Evolutionary conservation across 345 rosid genomes (phyloP).

Genomic region (Corymbia maculata): DNA sequence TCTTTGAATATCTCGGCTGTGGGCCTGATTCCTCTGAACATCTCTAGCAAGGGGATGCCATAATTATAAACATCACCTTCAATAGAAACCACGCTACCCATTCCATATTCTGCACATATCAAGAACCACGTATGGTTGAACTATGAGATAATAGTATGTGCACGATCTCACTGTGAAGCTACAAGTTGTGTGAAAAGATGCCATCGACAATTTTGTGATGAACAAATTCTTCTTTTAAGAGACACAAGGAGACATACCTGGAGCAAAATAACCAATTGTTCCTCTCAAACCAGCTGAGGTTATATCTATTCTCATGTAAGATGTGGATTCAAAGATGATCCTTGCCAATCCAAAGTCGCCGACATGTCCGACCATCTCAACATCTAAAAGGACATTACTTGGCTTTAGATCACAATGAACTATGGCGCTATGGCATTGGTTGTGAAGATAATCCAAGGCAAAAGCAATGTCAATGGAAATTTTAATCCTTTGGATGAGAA

Average conservation of each 20-base stretch:
- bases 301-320: accelerated
- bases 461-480: no score
- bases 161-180: accelerated
- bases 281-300: no score
- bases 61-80: conserved; percentile 18
- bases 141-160: background rate
- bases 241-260: accelerated
- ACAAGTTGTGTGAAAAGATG: background rate
- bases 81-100: conserved; percentile 1
- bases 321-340: no score
- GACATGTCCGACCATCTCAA: accelerated
- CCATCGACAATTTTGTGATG: accelerated
- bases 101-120: conserved; percentile 8
- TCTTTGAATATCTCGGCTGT: conserved; percentile 8
- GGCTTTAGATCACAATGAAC: no score
- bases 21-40: conserved; percentile 11
- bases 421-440: no score
- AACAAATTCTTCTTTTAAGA: background rate
- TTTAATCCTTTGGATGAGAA: accelerated
- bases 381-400: no score
- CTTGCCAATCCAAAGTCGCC: no score
- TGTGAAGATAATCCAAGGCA: no score
- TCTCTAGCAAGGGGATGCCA: conserved; percentile 16
- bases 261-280: accelerated
- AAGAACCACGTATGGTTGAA: accelerated